Base-by-base conservation (phyloP, 164 flowering plant genomes). In the Pachysandra terminalis region DNA sequence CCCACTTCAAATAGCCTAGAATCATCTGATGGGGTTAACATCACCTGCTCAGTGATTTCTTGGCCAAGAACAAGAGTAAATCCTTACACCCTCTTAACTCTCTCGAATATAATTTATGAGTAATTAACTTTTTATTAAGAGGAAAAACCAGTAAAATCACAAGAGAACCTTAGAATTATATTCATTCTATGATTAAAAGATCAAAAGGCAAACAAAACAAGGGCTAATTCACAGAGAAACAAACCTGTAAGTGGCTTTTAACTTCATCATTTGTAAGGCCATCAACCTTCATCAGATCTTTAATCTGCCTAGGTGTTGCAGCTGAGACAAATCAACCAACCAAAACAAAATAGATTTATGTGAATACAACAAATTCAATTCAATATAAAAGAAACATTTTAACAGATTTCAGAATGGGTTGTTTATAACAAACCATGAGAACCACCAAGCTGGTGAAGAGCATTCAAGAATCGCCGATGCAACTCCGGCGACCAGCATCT, bases 231-330 rank as follows among this genome's bases (percentile, higher is more conserved):
- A 48, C 9, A 32, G 37, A 32, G 7, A 35, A 2, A 79, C 83
- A 35, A 66, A 93, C 98, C 96, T 94, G 98, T 72, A 94, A 82
- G 85, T 94, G 98, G 77, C 98, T 94, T 75, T 94, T 94, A 52
- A 94, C 96, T 83, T 94, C 98, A 69, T 94, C 97, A 68, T 94
- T 94, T 0, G 98, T 90, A 24, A 94, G 96, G n/a, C 97, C 96
- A 79, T 94, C 97, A 9, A 94, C 96, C 80, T 89, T 91, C 97
- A 94, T 94, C 63, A 91, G 65, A 73, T 94, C 98, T 78, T 91
- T 87, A 27, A 94, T 94, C 71, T 91, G 98, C 76, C 91, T 94
- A 0, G 98, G 98, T 14, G 97, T 94, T 0, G 96, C 98, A 64
- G 77, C 97, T 94, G 90, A 24, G 23, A 32, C 25, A 27, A 40